Conservation (phyloP, 352 stramenopile species). For the Phytophthora cajani region DNA sequence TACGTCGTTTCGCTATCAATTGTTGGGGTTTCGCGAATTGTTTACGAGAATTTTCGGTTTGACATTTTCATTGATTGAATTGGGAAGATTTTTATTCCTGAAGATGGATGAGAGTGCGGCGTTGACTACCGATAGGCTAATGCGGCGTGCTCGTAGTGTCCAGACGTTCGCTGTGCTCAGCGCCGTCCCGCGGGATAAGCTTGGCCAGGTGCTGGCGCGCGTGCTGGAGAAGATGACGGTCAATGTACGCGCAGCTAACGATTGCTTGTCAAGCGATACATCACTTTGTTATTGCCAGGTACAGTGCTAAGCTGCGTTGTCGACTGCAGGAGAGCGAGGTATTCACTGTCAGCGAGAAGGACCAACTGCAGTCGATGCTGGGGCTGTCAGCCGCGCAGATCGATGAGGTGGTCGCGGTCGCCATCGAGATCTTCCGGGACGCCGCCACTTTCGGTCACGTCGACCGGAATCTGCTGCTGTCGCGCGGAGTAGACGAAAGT, state of each 20-base stretch:
- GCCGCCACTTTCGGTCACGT: conserved; percentile 52
- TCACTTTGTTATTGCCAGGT: no score
- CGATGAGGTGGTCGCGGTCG: conserved; percentile 39
- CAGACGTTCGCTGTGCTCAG: conserved; percentile 45
- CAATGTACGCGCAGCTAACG: conserved; percentile 29
- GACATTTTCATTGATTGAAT: background rate
- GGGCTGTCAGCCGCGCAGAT: conserved; percentile 48
- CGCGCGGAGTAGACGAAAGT: conserved; percentile 27
- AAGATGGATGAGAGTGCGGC: background rate
- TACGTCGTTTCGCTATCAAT: background rate
- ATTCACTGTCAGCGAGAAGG: conserved; percentile 54
- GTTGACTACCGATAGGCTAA: background rate
- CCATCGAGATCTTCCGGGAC: conserved; percentile 47
- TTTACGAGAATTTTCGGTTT: background rate
- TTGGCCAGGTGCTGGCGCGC: conserved; percentile 58
- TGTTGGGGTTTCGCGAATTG: background rate
- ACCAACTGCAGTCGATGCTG: conserved; percentile 58
- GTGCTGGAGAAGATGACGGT: conserved; percentile 61
- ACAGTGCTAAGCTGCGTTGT: background rate
- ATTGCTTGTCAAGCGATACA: background rate
- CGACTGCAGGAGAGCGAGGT: conserved; percentile 30
- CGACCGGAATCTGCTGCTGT: conserved; percentile 35
- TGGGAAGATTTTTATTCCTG: background rate
- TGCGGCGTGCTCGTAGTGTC: conserved; percentile 6
- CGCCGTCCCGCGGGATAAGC: conserved; percentile 49